A percentile compares a stretch with the other conserved stretches of the same genome.
Evolutionary conservation across 2,329 filamentous ascomycete genomes (phyloP).

Genomic region (Rutstroemia sp.): DNA sequence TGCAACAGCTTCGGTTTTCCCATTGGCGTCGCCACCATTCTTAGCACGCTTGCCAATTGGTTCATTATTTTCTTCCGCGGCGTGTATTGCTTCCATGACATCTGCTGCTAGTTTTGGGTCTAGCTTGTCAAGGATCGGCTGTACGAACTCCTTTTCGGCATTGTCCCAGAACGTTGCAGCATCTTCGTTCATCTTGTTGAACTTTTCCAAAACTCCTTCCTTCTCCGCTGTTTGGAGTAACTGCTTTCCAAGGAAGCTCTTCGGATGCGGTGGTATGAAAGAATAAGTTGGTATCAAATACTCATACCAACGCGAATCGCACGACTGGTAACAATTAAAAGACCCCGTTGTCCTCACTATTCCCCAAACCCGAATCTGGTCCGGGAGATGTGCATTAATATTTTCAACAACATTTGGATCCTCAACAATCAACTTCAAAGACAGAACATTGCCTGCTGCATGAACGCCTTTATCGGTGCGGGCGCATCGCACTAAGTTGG

Average conservation of each 20-base stretch:
- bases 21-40: not conserved
- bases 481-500: conserved; percentile 85
- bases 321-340: conserved; percentile 92
- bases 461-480: conserved; percentile 97
- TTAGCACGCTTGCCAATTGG: conserved; percentile 3
- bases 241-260: conserved; percentile 76
- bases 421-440: conserved; percentile 91
- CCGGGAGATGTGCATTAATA: conserved; percentile 78
- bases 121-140: conserved; percentile 57
- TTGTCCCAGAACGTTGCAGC: conserved; percentile 76
- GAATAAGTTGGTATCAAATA: conserved; percentile 93
- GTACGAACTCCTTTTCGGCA: conserved; percentile 73
- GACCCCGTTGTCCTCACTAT: conserved; percentile 81
- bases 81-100: conserved; percentile 56
- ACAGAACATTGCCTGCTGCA: conserved; percentile 91
- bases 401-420: conserved; percentile 80
- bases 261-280: conserved; percentile 85
- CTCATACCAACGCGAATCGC: conserved; percentile 95
- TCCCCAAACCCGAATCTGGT: conserved; percentile 93
- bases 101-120: conserved; percentile 56
- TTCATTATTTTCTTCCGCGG: conserved; percentile 19
- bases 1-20: conserved; percentile 5
- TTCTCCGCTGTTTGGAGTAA: conserved; percentile 72
- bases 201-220: conserved; percentile 62
- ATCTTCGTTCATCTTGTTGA: conserved; percentile 64